Evolutionary conservation across 345 rosid species (phyloP), one percentile per base, ranked within the genome.

Genomic region (Gossypioides kirkii): DNA sequence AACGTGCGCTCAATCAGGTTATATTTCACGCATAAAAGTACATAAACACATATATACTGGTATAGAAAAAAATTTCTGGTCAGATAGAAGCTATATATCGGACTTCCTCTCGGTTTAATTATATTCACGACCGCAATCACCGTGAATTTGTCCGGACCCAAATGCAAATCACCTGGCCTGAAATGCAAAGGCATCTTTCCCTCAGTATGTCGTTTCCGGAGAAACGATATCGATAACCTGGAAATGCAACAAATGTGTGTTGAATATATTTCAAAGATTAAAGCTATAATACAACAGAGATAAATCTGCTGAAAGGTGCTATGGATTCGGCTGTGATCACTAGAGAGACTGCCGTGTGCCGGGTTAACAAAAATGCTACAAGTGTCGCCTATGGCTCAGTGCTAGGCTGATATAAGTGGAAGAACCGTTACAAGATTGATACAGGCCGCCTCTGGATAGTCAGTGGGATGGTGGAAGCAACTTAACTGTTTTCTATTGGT

Each of bases 141-240:
- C 73, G 25, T 59, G 49, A 36, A 41, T 56, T 42, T 17, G 14
- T 8, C 13, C 49, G 49, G 10, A 25, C n/a, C 52, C 17, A 12
- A 45, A 53, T 23, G 45, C 60, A 64, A 14, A 14, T 49, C 49
- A 12, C 65, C 25, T 42, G 52, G 46, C 70, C 60, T 53, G 61
- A 47, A 56, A 68, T 66, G 61, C 69, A 62, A 55, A 26, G 58
- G 11, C 79, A 82, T 73, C 84, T 79, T 74, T 61, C 79, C 84
- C 86, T 75, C 81, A 71, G 79, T 83, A 82, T 73, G 77, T 80
- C 84, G 80, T 82, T 61, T 82, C 79, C 77, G 82, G 70, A 77
- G 88, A 74, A 73, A 78, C 22, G 0, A 52, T 50, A 38, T 70
- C 69, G 72, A 77, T 72, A 70, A 63, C 81, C 86, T 82, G 82